Percentiles rank a stretch among this genome's conserved stretches.
phyloP scores from a whole-genome alignment of 192 early-diverging fungal genomes.

The Umbelopsis ramanniana region DNA sequence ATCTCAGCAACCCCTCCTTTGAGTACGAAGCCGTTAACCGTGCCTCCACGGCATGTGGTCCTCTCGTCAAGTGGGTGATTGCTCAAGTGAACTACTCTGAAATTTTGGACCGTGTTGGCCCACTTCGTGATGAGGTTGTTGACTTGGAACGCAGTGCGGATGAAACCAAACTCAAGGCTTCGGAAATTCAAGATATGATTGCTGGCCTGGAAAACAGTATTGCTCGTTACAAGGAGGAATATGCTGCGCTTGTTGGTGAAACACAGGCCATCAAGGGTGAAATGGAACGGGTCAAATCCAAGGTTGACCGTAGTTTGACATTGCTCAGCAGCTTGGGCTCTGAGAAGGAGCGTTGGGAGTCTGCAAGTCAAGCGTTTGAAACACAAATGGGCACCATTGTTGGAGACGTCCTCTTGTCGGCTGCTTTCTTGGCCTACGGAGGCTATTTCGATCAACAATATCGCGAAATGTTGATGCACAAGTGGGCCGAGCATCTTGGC shows the following conservation, averaged over 20 bases:
- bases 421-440: slow-evolving; percentile 96
- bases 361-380: slow-evolving; percentile 88
- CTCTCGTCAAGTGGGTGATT: slow-evolving; percentile 96
- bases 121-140: slow-evolving; percentile 90
- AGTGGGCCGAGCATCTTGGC: slow-evolving; percentile 78
- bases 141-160: slow-evolving; percentile 81
- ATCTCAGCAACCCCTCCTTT: slow-evolving; percentile 83
- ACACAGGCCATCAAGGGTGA: slow-evolving; percentile 88
- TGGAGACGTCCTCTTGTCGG: slow-evolving; percentile 91
- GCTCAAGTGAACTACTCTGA: slow-evolving; percentile 94
- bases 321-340: slow-evolving; percentile 89
- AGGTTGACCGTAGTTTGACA: slow-evolving; percentile 89
- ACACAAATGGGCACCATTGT: slow-evolving; percentile 98
- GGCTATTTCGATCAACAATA: slow-evolving; percentile 99
- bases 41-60: slow-evolving; percentile 98
- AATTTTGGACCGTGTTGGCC: slow-evolving; percentile 94
- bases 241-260: slow-evolving; percentile 94
- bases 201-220: slow-evolving; percentile 86
- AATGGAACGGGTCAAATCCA: slow-evolving; percentile 91
- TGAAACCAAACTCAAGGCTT: slow-evolving; percentile 70
- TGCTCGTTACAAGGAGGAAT: slow-evolving; percentile 94
- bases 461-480: slow-evolving; percentile 76
- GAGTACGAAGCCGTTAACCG: slow-evolving; percentile 97
- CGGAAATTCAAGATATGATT: slow-evolving; percentile 79
- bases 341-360: slow-evolving; percentile 93